Base-by-base conservation (phyloP, 129 eudicot genomes). In the Flaveria linearis region DNA sequence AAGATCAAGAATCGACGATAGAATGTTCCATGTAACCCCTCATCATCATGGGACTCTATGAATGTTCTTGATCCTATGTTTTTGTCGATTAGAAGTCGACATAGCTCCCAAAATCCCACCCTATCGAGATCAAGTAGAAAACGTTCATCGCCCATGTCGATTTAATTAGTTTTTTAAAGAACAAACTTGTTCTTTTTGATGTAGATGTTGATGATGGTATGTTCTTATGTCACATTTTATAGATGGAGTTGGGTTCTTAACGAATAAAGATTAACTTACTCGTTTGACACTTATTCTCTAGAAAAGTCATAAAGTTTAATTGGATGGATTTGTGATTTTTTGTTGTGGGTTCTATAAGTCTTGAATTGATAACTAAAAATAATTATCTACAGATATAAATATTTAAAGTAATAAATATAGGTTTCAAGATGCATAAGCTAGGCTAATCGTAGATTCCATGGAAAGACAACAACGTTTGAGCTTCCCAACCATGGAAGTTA, bases 41-140 rank as follows among this genome's bases (percentile, higher is more conserved):
- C 49, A 1, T 53, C 50, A 1, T 80, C 74, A 52, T 64, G 12
- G 58, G 83, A 72, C 7, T 65, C 1, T 63, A 80, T 80, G 69
- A 80, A 80, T 12, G 2, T 0, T 80, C 78, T 80, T 63, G 39
- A 67, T 41, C 74, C 73, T n/a, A 72, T 51, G 57, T 72, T 53
- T 41, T 39, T 14, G 36, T 56, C 15, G 69, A 72, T 15, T 53
- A 80, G 58, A 80, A 72, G 68, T 41, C 10, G 7, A 42, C 46
- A 80, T 13, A 80, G 18, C 25, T 65, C 69, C 18, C 61, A 5
- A 73, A 73, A 6, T 73, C 61, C 68, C 62, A 73, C 74, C 1
- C 73, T 14, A 3, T 73, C 42, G 42, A 63, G 50, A 53, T 80
- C 74, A 17, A 80, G 15, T 18, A 23, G 3, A 73, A 80, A 51